Evolutionary conservation across 2,329 filamentous ascomycete genomes (phyloP), one percentile per base, ranked within the genome.

Genomic region (Cadophora sp.): DNA sequence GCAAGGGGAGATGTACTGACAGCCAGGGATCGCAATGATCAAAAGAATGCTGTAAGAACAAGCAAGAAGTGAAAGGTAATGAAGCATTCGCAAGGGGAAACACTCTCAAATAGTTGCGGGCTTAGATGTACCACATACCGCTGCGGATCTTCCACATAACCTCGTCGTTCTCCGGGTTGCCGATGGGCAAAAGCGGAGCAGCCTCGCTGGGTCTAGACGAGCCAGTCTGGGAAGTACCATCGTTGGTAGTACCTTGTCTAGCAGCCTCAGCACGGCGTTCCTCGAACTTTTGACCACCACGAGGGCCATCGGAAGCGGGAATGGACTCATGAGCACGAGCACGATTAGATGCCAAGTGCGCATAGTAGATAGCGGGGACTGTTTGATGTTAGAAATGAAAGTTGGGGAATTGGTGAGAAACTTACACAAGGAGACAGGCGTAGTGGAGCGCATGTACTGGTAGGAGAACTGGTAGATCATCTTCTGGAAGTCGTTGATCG

Each of bases 391-490:
- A 68, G 59, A n/a, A 36, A 11, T 8, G 30, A 24, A 27, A 24
- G 33, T 22, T 2, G 22, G n/a, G 50, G 6, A 43, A 41, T n/a
- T 4, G 7, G 36, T 20, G 7, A 9, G 20, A 39, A 43, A 73
- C 74, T 75, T 72, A 76, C 75, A 75, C 0, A 77, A 47, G 0
- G 94, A 97, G 0, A 99, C 94, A 0, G 96, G 93, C 0, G 95
- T 98, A 0, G 94, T 98, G 0, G 94, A 96, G 18, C 96, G 89
- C 64, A 91, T 90, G 76, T 97, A 99, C 65, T 97, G 93, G 79
- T 97, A 99, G 53, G 91, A 97, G 70, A 97, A 94, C 72, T 97
- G 91, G 74, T 98, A 98, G 24, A 98, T 91, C 86, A 98, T 91
- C 65, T 90, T 89, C 75, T 97, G 92, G 0, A 99, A 83, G 1